phyloP scores from a whole-genome alignment of 140 eudicot genomes.

The Cichorium intybus region DNA sequence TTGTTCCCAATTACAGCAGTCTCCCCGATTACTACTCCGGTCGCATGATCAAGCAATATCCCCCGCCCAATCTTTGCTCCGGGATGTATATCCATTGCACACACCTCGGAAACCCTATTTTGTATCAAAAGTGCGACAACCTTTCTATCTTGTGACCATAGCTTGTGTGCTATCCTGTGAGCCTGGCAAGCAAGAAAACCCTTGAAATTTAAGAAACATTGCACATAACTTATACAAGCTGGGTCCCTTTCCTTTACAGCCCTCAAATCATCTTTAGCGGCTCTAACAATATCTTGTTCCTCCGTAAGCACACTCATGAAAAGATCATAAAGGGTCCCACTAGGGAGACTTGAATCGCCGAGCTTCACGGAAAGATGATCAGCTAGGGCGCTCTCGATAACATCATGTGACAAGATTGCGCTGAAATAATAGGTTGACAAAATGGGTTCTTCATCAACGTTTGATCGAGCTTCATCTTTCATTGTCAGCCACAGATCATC shows the following conservation, averaged over 20 bases:
- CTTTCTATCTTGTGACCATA: slow-evolving; percentile 63
- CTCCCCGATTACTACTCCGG: slow-evolving; percentile 81
- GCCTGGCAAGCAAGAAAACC: slow-evolving; percentile 90
- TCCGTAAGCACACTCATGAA: slow-evolving; percentile 39
- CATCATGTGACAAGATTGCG: slow-evolving; percentile 47
- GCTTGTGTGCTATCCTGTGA: slow-evolving; percentile 59
- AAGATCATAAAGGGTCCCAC: slow-evolving; percentile 47
- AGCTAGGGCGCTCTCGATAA: slow-evolving; percentile 57
- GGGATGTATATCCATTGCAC: slow-evolving; percentile 77
- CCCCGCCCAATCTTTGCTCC: slow-evolving; percentile 84
- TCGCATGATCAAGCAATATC: slow-evolving; percentile 80
- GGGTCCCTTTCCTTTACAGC: slow-evolving; percentile 63
- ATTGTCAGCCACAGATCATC: slow-evolving; percentile 45
- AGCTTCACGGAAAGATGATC: slow-evolving; percentile 57
- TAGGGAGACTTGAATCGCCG: slow-evolving; percentile 43
- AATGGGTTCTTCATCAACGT: slow-evolving; percentile 55
- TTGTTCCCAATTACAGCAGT: slow-evolving; percentile 78
- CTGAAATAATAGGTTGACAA: slow-evolving; percentile 48
- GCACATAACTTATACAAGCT: slow-evolving; percentile 64
- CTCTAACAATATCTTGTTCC: slow-evolving; percentile 38
- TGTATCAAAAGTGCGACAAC: slow-evolving; percentile 62
- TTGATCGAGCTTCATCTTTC: slow-evolving; percentile 44
- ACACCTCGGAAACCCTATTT: slow-evolving; percentile 75
- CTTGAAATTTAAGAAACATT: slow-evolving; percentile 60
- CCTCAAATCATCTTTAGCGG: slow-evolving; percentile 48